Evolutionary conservation across 805 yeast genomes (phyloP), one percentile per base, ranked within the genome.

Genomic region (Ogataea polymorpha): DNA sequence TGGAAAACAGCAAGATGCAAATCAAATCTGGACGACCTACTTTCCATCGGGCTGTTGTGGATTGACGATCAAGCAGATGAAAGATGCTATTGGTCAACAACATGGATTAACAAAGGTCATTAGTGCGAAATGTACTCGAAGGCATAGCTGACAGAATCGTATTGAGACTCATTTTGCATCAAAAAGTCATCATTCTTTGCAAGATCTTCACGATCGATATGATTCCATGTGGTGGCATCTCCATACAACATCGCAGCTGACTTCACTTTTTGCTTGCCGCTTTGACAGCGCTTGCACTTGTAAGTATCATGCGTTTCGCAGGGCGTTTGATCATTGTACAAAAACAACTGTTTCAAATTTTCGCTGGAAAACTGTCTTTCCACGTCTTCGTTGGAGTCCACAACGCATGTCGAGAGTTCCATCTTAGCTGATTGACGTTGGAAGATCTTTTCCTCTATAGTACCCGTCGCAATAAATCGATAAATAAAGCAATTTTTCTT

Each of bases 171-270:
- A 54, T 85, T 88, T 49, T 78, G 74, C 45, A 93, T 67, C 37
- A 93, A 66, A 45, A 77, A 74, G 58, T 93, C 99, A 53, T 88
- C 86, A 15, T 90, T 86, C 23, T 66, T 64, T 20, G 61, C 66
- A 55, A 93, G 67, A 2, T 75, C 78, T 3, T 68, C 74, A 45
- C 75, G 86, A 45, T 81, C 75, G 42, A 86, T 71, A 66, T 93
- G 99, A 60, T 93, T 91, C 99, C 99, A 91, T 0, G 97, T 82
- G 0, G 97, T 93, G 0, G 98, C 86, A 63, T 93, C 99, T 49
- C 99, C 99, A 59, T 93, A 93, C 24, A 93, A 66, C 96, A 93
- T 90, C 0, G 95, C 95, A 0, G 81, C 77, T 0, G 96, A 75
- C 50, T 75, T 80, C 4, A 69, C 55, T 23, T 65, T 47, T 65